Evolutionary conservation across 2,329 filamentous ascomycete species (phyloP), one percentile per base, ranked within the genome.

Genomic region (Pezicula radicicola): DNA sequence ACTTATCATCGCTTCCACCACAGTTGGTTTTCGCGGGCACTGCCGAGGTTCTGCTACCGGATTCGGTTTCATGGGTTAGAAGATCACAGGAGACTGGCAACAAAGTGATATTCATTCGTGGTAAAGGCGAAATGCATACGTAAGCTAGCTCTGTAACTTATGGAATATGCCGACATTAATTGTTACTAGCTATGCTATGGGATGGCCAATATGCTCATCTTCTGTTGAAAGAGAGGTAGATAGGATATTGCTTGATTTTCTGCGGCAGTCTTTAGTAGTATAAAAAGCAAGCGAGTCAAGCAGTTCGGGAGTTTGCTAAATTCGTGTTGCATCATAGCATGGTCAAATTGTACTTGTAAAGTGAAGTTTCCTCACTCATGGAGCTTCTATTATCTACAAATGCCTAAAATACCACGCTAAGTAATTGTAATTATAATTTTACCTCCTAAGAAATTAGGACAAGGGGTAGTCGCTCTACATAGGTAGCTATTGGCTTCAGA

Each of bases 61-160:
- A 47, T 21, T 47, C 45, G 18, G 45, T 36, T 16, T 16, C n/a
- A 9, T 47, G 27, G 45, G 45, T 37, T 6, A 37, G 7, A 15
- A 15, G 19, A 37, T 47, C 30, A 4, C 15, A 16, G 15, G 15
- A 21, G 28, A 16, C 45, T 16, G 45, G 45, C n/a, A 47, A 47
- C 35, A 47, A 21, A 19, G 30, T 47, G 8, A 15, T n/a, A 10
- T 47, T 36, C 21, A 16, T 47, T 4, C 18, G 35, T n/a, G 45
- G 28, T 18, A 21, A 37, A 37, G 45, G 45, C n/a, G 45, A 47
- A 37, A 47, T 47, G 45, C 45, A 47, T 21, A 47, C 45, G 45
- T 47, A 36, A 36, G 45, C 18, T 10, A 46, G 44, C 48, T 45
- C 50, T 46, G 15, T 33, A 37, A 52, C 53, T 16, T 30, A 43